Conservation (phyloP, 1,284 basidiomycete species). For the Austroboletus sp. region DNA sequence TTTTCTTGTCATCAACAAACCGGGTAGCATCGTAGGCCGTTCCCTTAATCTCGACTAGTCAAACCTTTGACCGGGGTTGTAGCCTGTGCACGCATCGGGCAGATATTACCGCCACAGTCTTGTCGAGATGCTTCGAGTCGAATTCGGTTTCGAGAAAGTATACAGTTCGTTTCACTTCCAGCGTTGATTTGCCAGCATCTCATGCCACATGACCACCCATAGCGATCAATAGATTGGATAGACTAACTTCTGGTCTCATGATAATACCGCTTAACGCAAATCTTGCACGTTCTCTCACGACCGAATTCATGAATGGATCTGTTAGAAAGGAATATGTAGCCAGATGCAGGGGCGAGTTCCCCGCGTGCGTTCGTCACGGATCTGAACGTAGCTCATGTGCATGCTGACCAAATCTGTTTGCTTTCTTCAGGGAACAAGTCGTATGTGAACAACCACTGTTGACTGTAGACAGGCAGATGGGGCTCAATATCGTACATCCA, state of each 20-base stretch:
- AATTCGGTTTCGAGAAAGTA: conserved; percentile 77
- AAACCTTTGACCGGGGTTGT: neutral
- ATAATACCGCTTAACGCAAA: conserved; percentile 77
- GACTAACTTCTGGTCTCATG: conserved; percentile 94
- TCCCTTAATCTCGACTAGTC: neutral
- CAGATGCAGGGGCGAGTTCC: conserved; percentile 77
- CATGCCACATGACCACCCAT: neutral
- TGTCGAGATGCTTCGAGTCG: conserved; percentile 78
- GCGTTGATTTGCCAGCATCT: neutral
- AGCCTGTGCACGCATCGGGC: conserved; percentile 88
- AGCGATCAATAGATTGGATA: conserved; percentile 93
- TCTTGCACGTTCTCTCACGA: conserved; percentile 67
- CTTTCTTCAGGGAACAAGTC: conserved; percentile 57
- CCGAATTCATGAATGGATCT: conserved; percentile 75
- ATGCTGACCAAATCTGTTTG: neutral
- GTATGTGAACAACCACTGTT: conserved; percentile 83
- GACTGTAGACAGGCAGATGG: conserved; percentile 92
- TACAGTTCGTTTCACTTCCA: conserved; percentile 57
- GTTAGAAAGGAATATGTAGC: conserved; percentile 91
- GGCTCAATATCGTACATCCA: conserved; percentile 88
- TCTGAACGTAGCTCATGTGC: neutral
- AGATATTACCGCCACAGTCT: conserved; percentile 85
- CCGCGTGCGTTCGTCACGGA: conserved; percentile 48
- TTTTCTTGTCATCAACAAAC: conserved; percentile 91
- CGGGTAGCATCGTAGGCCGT: conserved; percentile 72